Conservation (phyloP, 1,284 basidiomycete genomes). For the Macrocybe sp. region DNA sequence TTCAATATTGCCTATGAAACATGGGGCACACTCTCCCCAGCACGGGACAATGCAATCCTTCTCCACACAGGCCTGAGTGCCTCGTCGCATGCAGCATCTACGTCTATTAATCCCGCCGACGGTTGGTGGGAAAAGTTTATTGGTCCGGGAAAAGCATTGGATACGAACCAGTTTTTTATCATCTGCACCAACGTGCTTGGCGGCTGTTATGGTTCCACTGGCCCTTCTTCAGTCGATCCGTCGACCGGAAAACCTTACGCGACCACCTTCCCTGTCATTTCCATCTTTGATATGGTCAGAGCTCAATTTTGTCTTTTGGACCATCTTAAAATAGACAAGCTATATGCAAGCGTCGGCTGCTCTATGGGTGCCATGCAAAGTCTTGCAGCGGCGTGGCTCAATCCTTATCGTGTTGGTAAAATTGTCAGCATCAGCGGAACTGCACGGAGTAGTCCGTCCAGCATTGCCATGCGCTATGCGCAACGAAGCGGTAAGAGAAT, state of each 20-base stretch:
- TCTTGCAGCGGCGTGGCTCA: constrained; percentile 92
- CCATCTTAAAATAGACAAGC: constrained; percentile 75
- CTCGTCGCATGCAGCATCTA: constrained; percentile 92
- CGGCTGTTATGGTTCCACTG: constrained; percentile 96
- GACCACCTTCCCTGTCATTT: constrained; percentile 88
- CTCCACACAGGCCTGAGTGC: constrained; percentile 96
- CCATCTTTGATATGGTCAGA: constrained; percentile 95
- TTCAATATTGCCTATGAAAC: constrained; percentile 96
- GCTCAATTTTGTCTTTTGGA: constrained; percentile 90
- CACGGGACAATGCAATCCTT: constrained; percentile 88
- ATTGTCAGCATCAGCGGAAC: constrained; percentile 94
- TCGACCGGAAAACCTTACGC: constrained; percentile 72
- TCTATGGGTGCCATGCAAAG: constrained; percentile 99
- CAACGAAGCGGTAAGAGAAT: constrained; percentile 80
- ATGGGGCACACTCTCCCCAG: constrained; percentile 85
- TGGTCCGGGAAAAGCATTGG: constrained; percentile 89
- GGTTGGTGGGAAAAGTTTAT: constrained; percentile 99
- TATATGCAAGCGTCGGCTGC: constrained; percentile 91
- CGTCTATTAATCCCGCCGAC: constrained; percentile 69
- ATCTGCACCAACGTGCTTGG: constrained; percentile 98
- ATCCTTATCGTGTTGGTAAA: constrained; percentile 83
- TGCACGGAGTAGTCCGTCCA: constrained; percentile 85
- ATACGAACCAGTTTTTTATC: constrained; percentile 91
- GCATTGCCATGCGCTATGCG: constrained; percentile 94
- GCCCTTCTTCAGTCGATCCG: constrained; percentile 80